Percentiles rank a stretch among this genome's conserved stretches.
These are phyloP conservation scores for Saccharum spontaneum DNA, from an alignment of 176 grass and related monocot genomes.

Conservation along the genomic window DNA sequence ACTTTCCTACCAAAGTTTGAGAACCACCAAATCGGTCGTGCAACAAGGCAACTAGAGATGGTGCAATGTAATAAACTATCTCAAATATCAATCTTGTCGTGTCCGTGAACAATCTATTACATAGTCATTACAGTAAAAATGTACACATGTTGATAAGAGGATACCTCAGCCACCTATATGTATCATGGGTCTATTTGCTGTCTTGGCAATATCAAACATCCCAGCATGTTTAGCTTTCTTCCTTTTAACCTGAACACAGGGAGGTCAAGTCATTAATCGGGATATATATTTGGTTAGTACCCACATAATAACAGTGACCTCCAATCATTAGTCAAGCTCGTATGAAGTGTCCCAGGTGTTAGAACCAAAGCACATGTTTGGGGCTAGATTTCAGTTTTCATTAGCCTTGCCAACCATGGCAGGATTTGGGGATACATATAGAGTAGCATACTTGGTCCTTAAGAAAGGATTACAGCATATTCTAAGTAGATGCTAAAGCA, in stretches of 20 bases:
- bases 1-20: neutral
- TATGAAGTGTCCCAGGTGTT: neutral
- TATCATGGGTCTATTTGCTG: constrained; percentile 88
- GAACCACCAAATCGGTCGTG: neutral
- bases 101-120: neutral
- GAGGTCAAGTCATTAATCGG: constrained; percentile 18
- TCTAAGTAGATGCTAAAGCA: no score
- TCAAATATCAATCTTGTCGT: neutral
- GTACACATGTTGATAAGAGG: neutral
- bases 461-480: no score
- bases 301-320: constrained; percentile 6
- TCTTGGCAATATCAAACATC: constrained; percentile 90
- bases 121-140: neutral
- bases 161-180: constrained; percentile 89
- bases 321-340: neutral
- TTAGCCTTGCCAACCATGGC: no score
- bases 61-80: neutral
- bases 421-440: no score
- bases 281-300: neutral
- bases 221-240: constrained; percentile 93
- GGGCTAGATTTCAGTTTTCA: no score
- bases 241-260: constrained; percentile 73
- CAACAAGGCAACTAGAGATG: neutral
- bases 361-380: no score
- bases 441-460: no score